Conservation (phyloP, 2,329 filamentous ascomycete species). For the Pseudogymnoascus sp. region DNA sequence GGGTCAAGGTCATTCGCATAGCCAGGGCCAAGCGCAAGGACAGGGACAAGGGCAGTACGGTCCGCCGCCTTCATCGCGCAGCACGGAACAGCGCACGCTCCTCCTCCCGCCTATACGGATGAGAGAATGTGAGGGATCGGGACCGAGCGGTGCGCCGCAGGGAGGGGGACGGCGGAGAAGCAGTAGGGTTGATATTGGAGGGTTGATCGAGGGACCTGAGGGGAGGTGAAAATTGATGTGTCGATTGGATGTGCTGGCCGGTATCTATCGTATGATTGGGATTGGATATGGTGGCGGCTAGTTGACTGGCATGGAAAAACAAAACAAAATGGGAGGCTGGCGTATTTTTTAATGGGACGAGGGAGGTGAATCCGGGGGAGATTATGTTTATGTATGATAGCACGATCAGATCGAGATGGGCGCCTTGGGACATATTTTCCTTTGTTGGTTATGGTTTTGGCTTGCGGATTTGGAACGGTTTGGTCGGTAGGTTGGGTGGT, state of each 20-base stretch:
- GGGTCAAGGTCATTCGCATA: background rate
- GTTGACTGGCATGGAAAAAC: background rate
- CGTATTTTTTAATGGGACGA: background rate
- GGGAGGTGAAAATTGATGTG: background rate
- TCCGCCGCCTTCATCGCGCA: background rate
- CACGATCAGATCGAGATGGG: background rate
- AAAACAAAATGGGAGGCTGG: background rate
- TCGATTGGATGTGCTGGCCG: background rate
- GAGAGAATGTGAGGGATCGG: background rate
- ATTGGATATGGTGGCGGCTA: background rate
- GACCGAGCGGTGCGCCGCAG: background rate
- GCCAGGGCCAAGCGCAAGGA: background rate
- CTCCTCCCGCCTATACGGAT: background rate
- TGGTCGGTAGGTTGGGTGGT: background rate
- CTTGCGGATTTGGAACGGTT: background rate
- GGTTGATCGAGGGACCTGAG: background rate
- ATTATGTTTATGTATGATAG: constrained; percentile 5
- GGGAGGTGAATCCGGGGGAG: background rate
- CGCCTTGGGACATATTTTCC: background rate
- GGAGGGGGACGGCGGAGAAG: background rate
- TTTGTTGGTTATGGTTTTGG: background rate
- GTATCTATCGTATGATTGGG: background rate
- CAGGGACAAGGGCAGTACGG: background rate
- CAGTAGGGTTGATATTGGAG: constrained; percentile 2
- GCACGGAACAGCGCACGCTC: background rate